Evolutionary conservation across 352 stramenopile genomes (phyloP).

Genomic region (Globisporangium apiculatum): DNA sequence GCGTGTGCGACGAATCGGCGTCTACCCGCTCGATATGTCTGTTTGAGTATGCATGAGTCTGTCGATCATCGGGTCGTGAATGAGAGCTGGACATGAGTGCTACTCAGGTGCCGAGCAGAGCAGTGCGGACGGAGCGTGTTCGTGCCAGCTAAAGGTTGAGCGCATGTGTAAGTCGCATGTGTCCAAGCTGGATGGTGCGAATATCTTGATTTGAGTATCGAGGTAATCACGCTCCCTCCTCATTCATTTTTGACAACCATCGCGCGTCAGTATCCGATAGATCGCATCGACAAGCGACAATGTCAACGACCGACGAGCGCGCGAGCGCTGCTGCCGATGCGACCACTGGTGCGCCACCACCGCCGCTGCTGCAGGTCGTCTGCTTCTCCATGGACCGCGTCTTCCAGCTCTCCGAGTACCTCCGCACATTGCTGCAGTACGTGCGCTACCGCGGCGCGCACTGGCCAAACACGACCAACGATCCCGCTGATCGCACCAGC

Average conservation of each 20-base stretch:
- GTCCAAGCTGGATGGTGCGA: too few relatives aligned
- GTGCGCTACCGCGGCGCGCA: conserved; percentile 16
- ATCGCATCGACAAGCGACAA: not conserved
- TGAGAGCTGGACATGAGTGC: not conserved
- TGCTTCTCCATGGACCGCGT: conserved; percentile 62
- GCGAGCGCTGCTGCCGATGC: too few relatives aligned
- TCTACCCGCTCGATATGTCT: too few relatives aligned
- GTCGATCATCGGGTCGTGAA: not conserved
- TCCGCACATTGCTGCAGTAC: conserved; percentile 35
- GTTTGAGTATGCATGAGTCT: not conserved
- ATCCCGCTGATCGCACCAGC: too few relatives aligned
- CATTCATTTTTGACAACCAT: not conserved
- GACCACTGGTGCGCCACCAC: not conserved
- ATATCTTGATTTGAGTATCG: too few relatives aligned
- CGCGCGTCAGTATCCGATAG: not conserved
- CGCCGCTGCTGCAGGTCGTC: conserved; percentile 29
- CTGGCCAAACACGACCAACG: conserved; percentile 12
- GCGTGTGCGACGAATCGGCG: too few relatives aligned
- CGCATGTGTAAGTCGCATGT: too few relatives aligned
- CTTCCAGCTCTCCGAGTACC: conserved; percentile 56
- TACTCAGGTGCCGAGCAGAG: not conserved
- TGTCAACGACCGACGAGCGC: not conserved
- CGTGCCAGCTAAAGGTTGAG: too few relatives aligned
- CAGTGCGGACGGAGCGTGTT: not conserved
- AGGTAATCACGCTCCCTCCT: not conserved